Evolutionary conservation across 2,329 filamentous ascomycete genomes (phyloP), one percentile per base, ranked within the genome.

Genomic region (Blastomyces parvus): DNA sequence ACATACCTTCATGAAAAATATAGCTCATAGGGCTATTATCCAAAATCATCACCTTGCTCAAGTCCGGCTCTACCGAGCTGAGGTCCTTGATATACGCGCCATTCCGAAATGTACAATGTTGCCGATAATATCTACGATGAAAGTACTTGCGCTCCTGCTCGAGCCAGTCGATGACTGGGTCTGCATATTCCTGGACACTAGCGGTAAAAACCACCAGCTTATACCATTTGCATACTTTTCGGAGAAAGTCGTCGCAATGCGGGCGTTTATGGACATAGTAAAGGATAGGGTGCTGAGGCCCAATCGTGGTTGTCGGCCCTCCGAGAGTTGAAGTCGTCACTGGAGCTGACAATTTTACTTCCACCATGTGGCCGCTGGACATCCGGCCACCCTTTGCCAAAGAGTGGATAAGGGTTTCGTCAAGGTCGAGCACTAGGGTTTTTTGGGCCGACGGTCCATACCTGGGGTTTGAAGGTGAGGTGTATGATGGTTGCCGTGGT

Each of bases 221-320:
- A 79, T 95, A 99, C 94, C 94, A 99, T 79, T 96, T 96, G 81
- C 87, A 91, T 57, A 97, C 86, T 81, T 94, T 90, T 71, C 92
- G 88, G 72, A 99, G 78, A 73, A 99, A 99, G 69, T 97, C 93
- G 76, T 99, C 94, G 75, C 94, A 99, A 74, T 94, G 88, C 44
- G 94, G 94, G 67, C 94, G 88, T 78, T 99, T 97, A 79, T 99
- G 94, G 60, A 99, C 94, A 80, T 97, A 99, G 80, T 99, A 99
- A 66, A 99, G 79, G 68, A 99, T 97, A 0, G 94, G 94, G 73
- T 99, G 92, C 72, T 96, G 93, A 50, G 91, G 90, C 8, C 89
- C 90, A 33, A 90, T 79, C 14, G 64, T 64, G 11, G 82, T 83
- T 25, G 85, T 80, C 68, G 86, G 83, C 33, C 88, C 86, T 40